Percentiles rank a stretch among this genome's conserved stretches.
Evolutionary conservation across 495 filamentous ascomycete genomes (phyloP).

Genomic region (Echria macrotheca): DNA sequence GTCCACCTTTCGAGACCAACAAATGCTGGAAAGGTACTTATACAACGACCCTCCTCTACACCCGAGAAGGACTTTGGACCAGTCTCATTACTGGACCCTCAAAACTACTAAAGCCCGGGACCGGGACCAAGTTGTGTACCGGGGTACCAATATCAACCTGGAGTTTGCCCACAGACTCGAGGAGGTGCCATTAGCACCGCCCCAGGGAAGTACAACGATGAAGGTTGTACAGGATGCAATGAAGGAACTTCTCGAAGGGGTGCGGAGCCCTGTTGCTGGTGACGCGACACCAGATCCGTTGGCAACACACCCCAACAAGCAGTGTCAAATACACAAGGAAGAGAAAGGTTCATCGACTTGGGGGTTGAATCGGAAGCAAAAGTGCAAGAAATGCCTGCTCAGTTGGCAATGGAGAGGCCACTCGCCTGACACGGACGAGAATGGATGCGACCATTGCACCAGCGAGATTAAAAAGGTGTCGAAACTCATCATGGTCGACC

Average conservation of each 20-base stretch:
- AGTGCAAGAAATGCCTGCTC: no score
- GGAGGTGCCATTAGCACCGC: no score
- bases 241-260: no score
- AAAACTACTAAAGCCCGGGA: constrained; percentile 55
- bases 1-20: constrained; percentile 46
- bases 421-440: constrained; percentile 3
- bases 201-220: no score
- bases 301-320: no score
- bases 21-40: constrained; percentile 55
- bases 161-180: constrained; percentile 1
- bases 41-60: constrained; percentile 54
- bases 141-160: constrained; percentile 32
- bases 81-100: constrained; percentile 62
- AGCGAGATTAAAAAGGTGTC: constrained; percentile 17
- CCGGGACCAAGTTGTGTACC: constrained; percentile 63
- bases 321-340: no score
- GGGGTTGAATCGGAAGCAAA: no score
- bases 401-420: no score
- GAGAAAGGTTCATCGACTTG: no score
- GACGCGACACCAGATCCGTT: no score
- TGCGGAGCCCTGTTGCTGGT: no score
- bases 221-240: no score
- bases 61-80: constrained; percentile 63
- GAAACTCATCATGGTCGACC: constrained; percentile 70
- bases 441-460: constrained; percentile 22